Conservation (phyloP, 2,329 filamentous ascomycete species). For the Ophiostoma montium region DNA sequence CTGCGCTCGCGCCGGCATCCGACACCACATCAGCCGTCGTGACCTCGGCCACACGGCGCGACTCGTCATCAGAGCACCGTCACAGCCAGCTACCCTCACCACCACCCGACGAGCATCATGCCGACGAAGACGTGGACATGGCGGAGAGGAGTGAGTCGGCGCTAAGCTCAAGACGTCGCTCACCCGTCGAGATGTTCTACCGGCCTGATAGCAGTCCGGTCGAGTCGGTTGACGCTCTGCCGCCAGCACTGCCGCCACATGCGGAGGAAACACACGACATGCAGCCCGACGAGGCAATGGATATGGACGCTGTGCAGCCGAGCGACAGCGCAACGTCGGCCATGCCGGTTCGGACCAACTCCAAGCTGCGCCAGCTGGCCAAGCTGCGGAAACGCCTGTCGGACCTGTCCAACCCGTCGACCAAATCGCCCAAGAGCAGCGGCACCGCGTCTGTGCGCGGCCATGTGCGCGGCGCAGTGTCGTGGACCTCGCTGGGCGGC, state of each 20-base stretch:
- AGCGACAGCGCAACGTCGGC: conserved; percentile 7
- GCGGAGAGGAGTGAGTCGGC: background rate
- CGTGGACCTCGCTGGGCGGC: conserved; percentile 44
- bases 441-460: conserved; percentile 29
- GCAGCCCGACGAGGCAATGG: conserved; percentile 2
- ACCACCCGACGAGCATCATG: conserved; percentile 2
- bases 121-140: background rate
- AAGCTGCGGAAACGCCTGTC: conserved; percentile 22
- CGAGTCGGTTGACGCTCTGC: background rate
- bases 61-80: background rate
- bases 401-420: conserved; percentile 23
- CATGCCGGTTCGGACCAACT: conserved; percentile 6
- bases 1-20: conserved; percentile 34
- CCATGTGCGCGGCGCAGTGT: conserved; percentile 20
- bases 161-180: conserved; percentile 5
- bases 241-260: background rate
- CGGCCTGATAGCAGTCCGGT: conserved; percentile 33
- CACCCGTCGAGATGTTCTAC: conserved; percentile 26
- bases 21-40: conserved; percentile 38
- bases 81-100: background rate
- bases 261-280: background rate
- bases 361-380: conserved; percentile 7
- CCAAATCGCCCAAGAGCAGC: conserved; percentile 20
- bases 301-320: background rate
- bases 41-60: conserved; percentile 40